These are phyloP conservation scores for Isabelozyma heimii DNA, from an alignment of 805 yeast species.

Conservation along the genomic window DNA sequence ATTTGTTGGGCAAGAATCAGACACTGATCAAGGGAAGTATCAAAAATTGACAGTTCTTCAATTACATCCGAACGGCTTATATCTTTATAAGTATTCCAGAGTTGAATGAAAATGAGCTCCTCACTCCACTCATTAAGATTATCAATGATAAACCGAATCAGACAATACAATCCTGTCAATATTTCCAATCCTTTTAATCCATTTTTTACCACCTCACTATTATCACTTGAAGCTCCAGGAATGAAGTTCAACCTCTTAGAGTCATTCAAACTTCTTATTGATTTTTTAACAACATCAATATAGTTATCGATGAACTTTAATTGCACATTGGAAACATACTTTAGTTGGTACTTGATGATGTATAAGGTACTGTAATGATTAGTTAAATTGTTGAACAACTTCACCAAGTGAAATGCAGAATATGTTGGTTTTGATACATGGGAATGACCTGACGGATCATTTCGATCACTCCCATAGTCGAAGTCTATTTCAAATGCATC, in stretches of 20 bases:
- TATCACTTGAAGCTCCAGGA: conserved; percentile 30
- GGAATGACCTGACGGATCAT: conserved; percentile 27
- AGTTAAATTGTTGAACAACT: conserved; percentile 56
- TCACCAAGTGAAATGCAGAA: conserved; percentile 56
- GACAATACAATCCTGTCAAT: conserved; percentile 33
- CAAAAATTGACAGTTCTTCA: conserved; percentile 28
- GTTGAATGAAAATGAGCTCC: conserved; percentile 37
- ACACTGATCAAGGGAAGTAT: conserved; percentile 20
- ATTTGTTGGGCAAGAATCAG: conserved; percentile 15
- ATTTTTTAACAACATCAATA: conserved; percentile 38
- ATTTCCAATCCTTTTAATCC: conserved; percentile 24
- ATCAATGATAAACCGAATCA: conserved; percentile 25
- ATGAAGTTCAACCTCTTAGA: conserved; percentile 29
- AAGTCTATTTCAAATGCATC: conserved; percentile 58
- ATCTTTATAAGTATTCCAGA: conserved; percentile 32
- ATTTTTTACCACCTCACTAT: conserved; percentile 6
- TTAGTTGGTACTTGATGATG: conserved; percentile 50
- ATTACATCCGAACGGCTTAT: conserved; percentile 10
- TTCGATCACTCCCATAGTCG: conserved; percentile 35
- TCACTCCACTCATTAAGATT: conserved; percentile 37
- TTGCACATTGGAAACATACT: conserved; percentile 59
- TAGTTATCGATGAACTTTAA: conserved; percentile 54
- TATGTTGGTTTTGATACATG: conserved; percentile 49
- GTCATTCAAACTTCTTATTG: conserved; percentile 43
- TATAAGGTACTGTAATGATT: conserved; percentile 51